Percentiles rank a stretch among this genome's conserved stretches.
Conservation (phyloP, 148 eudicot genomes). For the Tetragonia tetragonoides region DNA sequence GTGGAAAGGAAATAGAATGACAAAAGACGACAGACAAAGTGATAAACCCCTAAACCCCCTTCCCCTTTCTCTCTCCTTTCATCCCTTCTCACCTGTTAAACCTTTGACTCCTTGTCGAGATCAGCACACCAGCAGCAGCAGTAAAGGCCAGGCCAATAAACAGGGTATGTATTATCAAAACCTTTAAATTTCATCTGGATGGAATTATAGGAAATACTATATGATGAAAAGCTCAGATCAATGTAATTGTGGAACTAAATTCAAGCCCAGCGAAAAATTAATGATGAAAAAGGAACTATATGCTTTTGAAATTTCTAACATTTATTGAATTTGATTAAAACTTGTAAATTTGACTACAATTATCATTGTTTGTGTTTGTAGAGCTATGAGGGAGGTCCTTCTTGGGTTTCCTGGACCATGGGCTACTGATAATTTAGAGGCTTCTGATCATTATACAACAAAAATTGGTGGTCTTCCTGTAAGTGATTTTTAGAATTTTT, state of each 20-base stretch:
- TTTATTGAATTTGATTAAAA: no score
- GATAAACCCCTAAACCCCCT: no score
- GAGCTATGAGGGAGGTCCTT: constrained; percentile 50
- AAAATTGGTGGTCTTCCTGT: constrained; percentile 91
- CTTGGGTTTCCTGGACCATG: constrained; percentile 90
- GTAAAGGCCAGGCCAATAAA: no score
- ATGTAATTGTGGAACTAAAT: not conserved
- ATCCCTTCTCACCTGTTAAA: no score
- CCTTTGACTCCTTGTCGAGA: no score
- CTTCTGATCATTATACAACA: constrained; percentile 72
- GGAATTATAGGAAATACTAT: not conserved
- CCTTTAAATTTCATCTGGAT: not conserved
- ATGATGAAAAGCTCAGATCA: not conserved
- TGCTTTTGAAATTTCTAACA: not conserved
- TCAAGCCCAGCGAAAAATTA: not conserved
- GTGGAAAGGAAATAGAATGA: no score
- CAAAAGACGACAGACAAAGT: no score
- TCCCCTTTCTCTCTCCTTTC: no score
- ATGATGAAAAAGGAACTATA: not conserved
- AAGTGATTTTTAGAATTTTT: constrained; percentile 30
- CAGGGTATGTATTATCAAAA: no score
- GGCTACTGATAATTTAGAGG: constrained; percentile 71
- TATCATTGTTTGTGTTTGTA: constrained; percentile 7
- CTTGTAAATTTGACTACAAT: no score
- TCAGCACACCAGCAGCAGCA: no score